Conservation (phyloP, 2,329 filamentous ascomycete species). For the Pseudocercospora musae region DNA sequence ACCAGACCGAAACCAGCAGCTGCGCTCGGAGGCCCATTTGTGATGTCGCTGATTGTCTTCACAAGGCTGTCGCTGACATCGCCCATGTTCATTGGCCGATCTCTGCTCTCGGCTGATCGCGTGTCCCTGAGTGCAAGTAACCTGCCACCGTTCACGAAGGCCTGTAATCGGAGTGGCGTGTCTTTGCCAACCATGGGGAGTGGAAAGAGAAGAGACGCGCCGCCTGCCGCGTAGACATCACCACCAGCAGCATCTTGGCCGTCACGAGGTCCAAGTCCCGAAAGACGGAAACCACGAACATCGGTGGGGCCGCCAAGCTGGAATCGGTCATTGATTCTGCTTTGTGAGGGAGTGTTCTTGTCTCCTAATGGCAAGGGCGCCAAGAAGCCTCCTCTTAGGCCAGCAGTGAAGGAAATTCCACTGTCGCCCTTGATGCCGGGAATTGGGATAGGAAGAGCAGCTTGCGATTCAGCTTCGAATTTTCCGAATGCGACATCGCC, state of each 20-base stretch:
- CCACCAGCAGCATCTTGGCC: conserved; percentile 83
- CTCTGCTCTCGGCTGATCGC: conserved; percentile 34
- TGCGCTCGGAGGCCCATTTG: conserved; percentile 74
- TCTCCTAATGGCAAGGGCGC: conserved; percentile 71
- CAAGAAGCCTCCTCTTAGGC: conserved; percentile 75
- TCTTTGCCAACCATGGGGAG: conserved; percentile 78
- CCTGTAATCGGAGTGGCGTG: conserved; percentile 79
- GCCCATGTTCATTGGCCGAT: conserved; percentile 46
- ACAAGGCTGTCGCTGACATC: conserved; percentile 55
- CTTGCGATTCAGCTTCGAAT: conserved; percentile 78
- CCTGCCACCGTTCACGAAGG: conserved; percentile 87
- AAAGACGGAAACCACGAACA: conserved; percentile 87
- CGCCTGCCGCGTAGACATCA: conserved; percentile 86
- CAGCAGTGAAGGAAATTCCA: conserved; percentile 78
- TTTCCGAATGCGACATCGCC: conserved; percentile 96
- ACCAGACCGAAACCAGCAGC: conserved; percentile 87
- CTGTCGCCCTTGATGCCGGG: conserved; percentile 66
- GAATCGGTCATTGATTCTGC: conserved; percentile 90
- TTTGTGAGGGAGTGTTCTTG: conserved; percentile 57
- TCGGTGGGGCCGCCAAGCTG: conserved; percentile 91
- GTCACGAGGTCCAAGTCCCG: conserved; percentile 84
- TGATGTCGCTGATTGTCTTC: conserved; percentile 66
- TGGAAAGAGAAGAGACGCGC: conserved; percentile 79
- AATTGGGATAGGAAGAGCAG: conserved; percentile 69
- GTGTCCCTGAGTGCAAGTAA: conserved; percentile 68